Evolutionary conservation across 164 flowering plant genomes (phyloP).

Genomic region (Platanus orientalis): DNA sequence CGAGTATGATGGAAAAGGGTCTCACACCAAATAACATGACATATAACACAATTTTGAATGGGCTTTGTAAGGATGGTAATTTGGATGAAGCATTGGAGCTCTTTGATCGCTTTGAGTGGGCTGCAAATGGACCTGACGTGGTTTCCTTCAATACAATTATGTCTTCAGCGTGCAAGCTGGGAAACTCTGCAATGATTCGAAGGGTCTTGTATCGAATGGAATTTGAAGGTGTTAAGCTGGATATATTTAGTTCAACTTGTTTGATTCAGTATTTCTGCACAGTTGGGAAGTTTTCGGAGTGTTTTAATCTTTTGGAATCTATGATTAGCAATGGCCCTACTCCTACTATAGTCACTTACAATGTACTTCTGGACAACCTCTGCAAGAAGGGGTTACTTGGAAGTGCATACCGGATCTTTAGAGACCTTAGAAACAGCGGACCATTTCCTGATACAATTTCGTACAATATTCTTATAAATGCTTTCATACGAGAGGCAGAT

Average conservation of each 20-base stretch:
- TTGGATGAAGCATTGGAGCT: conserved; percentile 36
- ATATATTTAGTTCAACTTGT: conserved; percentile 36
- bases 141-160: conserved; percentile 48
- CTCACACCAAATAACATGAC: conserved; percentile 36
- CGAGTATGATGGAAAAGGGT: conserved; percentile 32
- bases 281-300: conserved; percentile 30
- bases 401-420: conserved; percentile 27
- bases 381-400: conserved; percentile 36
- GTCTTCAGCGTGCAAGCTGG: conserved; percentile 46
- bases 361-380: conserved; percentile 33
- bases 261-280: conserved; percentile 35
- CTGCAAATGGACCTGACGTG: conserved; percentile 31
- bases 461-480: conserved; percentile 46
- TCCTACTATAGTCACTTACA: conserved; percentile 37
- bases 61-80: conserved; percentile 36
- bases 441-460: conserved; percentile 29
- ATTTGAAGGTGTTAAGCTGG: conserved; percentile 29
- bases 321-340: conserved; percentile 30
- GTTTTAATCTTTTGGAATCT: conserved; percentile 28
- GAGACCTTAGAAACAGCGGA: conserved; percentile 19
- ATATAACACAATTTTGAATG: conserved; percentile 46
- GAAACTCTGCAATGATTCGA: conserved; percentile 27
- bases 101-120: conserved; percentile 33
- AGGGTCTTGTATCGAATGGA: conserved; percentile 37
- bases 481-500: conserved; percentile 23